Evolutionary conservation across 2,329 filamentous ascomycete species (phyloP).

Genomic region (Phialophora tarda): DNA sequence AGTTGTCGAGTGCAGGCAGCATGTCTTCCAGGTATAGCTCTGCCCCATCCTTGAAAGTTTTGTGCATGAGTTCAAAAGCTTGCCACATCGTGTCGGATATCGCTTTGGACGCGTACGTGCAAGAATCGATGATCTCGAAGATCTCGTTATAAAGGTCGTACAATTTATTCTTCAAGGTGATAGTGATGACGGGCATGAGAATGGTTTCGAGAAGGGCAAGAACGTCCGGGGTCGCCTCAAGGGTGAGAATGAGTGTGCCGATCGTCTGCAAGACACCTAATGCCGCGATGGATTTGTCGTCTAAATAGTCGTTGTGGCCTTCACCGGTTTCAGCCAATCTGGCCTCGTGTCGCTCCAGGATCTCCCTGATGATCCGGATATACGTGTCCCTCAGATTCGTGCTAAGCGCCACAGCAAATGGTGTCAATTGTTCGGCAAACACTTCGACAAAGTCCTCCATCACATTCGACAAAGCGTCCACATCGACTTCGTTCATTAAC

Average conservation of each 20-base stretch:
- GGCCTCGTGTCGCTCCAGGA: conserved; percentile 81
- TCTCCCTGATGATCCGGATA: conserved; percentile 86
- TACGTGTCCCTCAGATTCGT: conserved; percentile 97
- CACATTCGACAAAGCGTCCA: conserved; percentile 94
- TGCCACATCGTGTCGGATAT: conserved; percentile 99
- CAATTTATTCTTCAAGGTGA: conserved; percentile 96
- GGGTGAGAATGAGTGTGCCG: conserved; percentile 91
- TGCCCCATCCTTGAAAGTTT: conserved; percentile 94
- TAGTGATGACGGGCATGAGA: conserved; percentile 93
- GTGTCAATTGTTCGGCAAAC: conserved; percentile 94
- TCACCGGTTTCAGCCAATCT: conserved; percentile 64
- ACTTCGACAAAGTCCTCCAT: conserved; percentile 99
- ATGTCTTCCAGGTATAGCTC: conserved; percentile 98
- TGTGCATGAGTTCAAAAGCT: conserved; percentile 94
- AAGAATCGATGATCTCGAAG: conserved; percentile 99
- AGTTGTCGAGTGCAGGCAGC: conserved; percentile 97
- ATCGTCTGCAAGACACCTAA: conserved; percentile 97
- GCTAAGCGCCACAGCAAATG: conserved; percentile 93
- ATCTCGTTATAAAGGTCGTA: conserved; percentile 98
- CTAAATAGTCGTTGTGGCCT: conserved; percentile 87
- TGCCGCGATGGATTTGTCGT: conserved; percentile 98
- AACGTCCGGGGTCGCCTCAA: conserved; percentile 96
- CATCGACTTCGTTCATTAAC: conserved; percentile 95
- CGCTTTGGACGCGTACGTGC: conserved; percentile 94
- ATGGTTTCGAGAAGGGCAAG: conserved; percentile 92